These are phyloP conservation scores for Vaccinium darrowii DNA, from an alignment of 148 eudicot species.

Conservation along the genomic window DNA sequence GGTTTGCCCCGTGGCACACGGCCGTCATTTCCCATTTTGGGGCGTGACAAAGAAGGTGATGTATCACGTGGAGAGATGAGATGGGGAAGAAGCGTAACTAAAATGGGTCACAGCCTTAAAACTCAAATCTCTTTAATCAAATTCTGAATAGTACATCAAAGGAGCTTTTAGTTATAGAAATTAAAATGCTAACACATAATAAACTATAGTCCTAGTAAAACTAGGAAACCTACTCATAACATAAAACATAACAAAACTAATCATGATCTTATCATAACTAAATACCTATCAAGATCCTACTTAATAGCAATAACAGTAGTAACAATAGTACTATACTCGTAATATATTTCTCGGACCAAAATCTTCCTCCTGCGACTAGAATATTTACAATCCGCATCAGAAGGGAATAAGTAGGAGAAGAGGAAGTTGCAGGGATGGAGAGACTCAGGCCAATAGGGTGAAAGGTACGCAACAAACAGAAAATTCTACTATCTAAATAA, in stretches of 20 bases:
- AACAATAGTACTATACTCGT: not conserved
- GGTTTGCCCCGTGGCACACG: too few species aligned
- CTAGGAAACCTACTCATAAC: not conserved
- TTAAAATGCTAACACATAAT: not conserved
- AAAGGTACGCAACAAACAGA: not conserved
- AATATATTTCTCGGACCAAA: not conserved
- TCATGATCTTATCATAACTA: not conserved
- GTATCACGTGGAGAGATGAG: not conserved
- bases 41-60: not conserved
- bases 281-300: not conserved
- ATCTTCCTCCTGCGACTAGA: not conserved
- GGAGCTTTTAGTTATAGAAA: not conserved
- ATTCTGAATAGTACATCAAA: not conserved
- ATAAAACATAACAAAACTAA: not conserved
- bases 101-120: not conserved
- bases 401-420: slow-evolving; percentile 1
- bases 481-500: not conserved
- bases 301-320: not conserved
- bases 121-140: not conserved
- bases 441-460: not conserved
- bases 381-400: not conserved
- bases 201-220: not conserved
- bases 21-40: too few species aligned
- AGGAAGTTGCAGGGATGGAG: not conserved
- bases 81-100: not conserved